A percentile compares a stretch with the other conserved stretches of the same genome.
Conservation (phyloP, 352 stramenopile genomes). For the Phytophthora crassamura region DNA sequence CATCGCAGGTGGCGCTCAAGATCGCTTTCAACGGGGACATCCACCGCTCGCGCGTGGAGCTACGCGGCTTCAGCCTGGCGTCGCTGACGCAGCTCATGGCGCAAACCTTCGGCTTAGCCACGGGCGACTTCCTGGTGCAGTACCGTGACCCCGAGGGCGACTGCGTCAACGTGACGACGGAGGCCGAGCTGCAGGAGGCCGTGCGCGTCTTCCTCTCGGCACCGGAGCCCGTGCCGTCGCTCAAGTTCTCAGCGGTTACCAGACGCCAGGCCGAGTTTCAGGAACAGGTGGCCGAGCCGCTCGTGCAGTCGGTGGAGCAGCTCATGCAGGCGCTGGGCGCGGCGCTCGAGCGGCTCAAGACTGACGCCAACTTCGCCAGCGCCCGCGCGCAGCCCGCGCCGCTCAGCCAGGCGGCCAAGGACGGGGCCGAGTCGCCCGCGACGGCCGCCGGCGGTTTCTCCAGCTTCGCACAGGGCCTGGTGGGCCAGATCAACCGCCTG, state of each 20-base stretch:
- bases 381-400: neutral
- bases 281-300: conserved; percentile 58
- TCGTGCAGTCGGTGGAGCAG: conserved; percentile 65
- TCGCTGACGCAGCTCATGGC: conserved; percentile 61
- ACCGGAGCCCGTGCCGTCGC: conserved; percentile 50
- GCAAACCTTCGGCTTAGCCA: conserved; percentile 60
- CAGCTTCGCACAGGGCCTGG: conserved; percentile 70
- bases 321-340: conserved; percentile 59
- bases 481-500: conserved; percentile 69
- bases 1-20: conserved; percentile 61
- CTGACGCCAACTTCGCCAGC: conserved; percentile 41
- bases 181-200: conserved; percentile 69
- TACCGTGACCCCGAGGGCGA: conserved; percentile 74
- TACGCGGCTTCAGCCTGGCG: conserved; percentile 54
- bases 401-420: conserved; percentile 30
- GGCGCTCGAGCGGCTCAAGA: conserved; percentile 64
- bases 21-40: conserved; percentile 82
- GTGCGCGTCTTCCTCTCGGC: conserved; percentile 57
- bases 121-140: conserved; percentile 68
- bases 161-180: conserved; percentile 67
- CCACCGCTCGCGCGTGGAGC: conserved; percentile 75
- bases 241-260: conserved; percentile 73
- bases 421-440: conserved; percentile 45
- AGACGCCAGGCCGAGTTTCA: conserved; percentile 49
- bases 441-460: conserved; percentile 61